phyloP scores from a whole-genome alignment of 1,139 yeast species.

The Hanseniaspora uvarum region DNA sequence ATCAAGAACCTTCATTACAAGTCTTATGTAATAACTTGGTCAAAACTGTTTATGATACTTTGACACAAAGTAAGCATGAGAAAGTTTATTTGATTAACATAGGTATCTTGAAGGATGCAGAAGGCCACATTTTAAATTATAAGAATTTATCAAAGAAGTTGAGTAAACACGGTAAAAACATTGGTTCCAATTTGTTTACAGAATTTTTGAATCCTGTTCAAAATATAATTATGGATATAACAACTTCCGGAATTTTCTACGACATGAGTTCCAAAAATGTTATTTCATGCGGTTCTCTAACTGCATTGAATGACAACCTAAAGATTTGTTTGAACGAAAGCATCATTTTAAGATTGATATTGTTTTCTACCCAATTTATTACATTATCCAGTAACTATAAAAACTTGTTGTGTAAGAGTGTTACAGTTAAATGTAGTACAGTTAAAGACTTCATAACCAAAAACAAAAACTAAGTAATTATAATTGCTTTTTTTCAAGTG shows the following conservation, averaged over 20 bases:
- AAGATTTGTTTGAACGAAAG: not conserved
- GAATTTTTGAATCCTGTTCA: conserved; percentile 14
- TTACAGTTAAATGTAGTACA: not conserved
- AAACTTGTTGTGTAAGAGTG: not conserved
- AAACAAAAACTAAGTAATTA: not conserved
- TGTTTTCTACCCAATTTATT: not conserved
- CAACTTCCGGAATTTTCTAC: not conserved
- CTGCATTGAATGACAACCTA: not conserved
- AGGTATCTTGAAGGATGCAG: conserved; percentile 6
- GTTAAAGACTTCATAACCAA: not conserved
- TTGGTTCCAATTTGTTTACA: not conserved
- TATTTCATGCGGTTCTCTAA: conserved; percentile 6
- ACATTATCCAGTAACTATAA: not conserved
- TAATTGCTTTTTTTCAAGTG: not conserved
- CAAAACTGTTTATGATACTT: conserved; percentile 13
- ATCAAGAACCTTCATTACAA: conserved; percentile 6
- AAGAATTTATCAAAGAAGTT: not conserved
- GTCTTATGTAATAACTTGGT: conserved; percentile 9
- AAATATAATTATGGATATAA: conserved; percentile 7
- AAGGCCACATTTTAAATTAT: conserved; percentile 3
- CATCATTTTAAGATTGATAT: not conserved
- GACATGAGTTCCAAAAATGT: not conserved
- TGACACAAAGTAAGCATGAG: not conserved
- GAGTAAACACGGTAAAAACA: not conserved
- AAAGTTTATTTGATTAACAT: conserved; percentile 4